Base-by-base conservation (phyloP, 257 asterid genomes). In the Penstemon eatonii region DNA sequence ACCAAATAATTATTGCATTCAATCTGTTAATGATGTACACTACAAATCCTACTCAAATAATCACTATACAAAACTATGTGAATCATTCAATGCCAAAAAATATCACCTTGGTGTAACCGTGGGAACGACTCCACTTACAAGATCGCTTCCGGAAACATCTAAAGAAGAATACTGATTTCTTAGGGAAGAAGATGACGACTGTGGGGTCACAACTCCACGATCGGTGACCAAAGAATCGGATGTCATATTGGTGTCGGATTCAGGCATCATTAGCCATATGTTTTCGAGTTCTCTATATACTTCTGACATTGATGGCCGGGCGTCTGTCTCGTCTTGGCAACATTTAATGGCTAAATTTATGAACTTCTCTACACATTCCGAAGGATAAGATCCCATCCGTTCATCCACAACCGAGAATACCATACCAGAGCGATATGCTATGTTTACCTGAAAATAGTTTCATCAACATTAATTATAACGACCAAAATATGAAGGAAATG, bases 361-460 rank as follows among this genome's bases (percentile, higher is more conserved):
- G 51, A 89, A 87, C 76, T 87, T 89, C 53, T 79, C 85, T 56
- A 87, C 89, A 15, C 89, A 83, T 46, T 87, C 90, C 0, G 85
- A 78, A 59, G 95, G 91, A 68, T 83, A 89, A 7, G 95, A 79
- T 51, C 92, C 95, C 95, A 89, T 89, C n/a, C 58, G 63, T 61
- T 77, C 89, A 55, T 89, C 96, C n/a, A 89, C 68, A n/a, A 86
- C 68, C 1, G 91, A 81, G 76, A 89, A 85, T 43, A 89, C 79
- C 77, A 74, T 68, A 33, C 96, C 95, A 19, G 90, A 79, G 63
- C 78, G 84, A 60, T 82, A 77, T 1, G 96, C 94, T 42, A 40
- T 64, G 63, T 87, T 94, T 18, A 94, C 99, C 99, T 93, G 74
- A 65, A 63, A 55, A 41, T 61, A 68, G 60, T 75, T 45, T 19